Base-by-base conservation (phyloP, 1,139 yeast genomes). In the Arxiozyma slooffiae region DNA sequence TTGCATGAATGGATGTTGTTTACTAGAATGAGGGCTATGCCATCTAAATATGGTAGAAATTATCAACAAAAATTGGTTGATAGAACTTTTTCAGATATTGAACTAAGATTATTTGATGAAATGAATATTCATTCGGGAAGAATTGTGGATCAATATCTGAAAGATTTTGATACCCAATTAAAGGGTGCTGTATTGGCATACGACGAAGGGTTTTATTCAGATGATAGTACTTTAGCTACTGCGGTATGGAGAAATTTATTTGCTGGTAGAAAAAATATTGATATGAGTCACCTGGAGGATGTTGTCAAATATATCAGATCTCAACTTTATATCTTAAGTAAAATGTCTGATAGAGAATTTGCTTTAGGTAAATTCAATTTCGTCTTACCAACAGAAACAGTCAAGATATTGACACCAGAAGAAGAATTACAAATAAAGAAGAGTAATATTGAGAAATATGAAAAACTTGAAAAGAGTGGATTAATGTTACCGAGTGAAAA, bases 1-100 rank as follows among this genome's bases (percentile, higher is more conserved):
- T 75, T 92, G 58, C 98, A 92, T 67, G 82, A 87, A 56, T 92
- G 99, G 99, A 82, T 92, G 63, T 74, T 92, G 49, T 83, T 85
- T 59, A 96, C 87, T 17, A 80, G 98, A 63, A 89, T 92, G 96
- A 80, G 99, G 66, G 95, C 95, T 20, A 76, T 94, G 83, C 97
- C 97, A 0, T 83, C 83, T 66, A 84, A 86, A 63, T 82, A 87
- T 64, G 94, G 97, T 41, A 80, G 80, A 58, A 85, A 85, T 65
- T 92, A 90, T 69, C 97, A 92, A 68, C 96, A 90, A 67, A 89
- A 89, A 67, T 71, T 94, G 48, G 85, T 90, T 44, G 96, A 94
- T 67, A 78, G 95, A 59, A 80, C 88, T 47, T 94, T 92, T 71
- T 80, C 80, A 55, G 98, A 92, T 66, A 85, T 92, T 71, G 97